Evolutionary conservation across 1,139 yeast genomes (phyloP).

Genomic region (Suhomyces panamericanus): DNA sequence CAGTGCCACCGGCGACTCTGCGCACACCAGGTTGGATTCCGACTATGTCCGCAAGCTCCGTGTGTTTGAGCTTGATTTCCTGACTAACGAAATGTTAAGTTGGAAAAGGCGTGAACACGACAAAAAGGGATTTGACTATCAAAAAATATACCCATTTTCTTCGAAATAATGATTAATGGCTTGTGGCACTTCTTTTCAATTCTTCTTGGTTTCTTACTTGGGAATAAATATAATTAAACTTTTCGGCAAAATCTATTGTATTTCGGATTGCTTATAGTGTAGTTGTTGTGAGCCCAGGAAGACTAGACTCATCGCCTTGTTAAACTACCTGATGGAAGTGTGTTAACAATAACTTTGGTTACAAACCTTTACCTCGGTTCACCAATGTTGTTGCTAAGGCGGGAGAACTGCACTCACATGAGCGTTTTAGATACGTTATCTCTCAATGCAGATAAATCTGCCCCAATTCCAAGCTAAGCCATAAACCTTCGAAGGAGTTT

Average conservation of each 20-base stretch:
- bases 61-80: constrained; percentile 37
- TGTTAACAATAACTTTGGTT: neutral
- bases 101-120: constrained; percentile 41
- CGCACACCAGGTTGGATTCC: constrained; percentile 26
- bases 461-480: neutral
- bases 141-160: constrained; percentile 24
- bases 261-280: neutral
- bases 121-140: constrained; percentile 35
- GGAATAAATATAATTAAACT: constrained; percentile 3
- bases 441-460: too few relatives aligned
- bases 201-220: constrained; percentile 8
- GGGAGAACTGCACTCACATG: neutral
- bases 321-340: neutral
- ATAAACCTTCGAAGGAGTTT: too few relatives aligned
- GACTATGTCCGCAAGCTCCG: constrained; percentile 36
- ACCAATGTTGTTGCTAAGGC: neutral
- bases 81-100: constrained; percentile 28
- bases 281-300: neutral
- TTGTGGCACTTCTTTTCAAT: constrained; percentile 4
- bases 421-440: too few relatives aligned
- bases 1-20: constrained; percentile 43
- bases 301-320: neutral
- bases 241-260: neutral
- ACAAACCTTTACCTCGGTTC: neutral
- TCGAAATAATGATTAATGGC: too few relatives aligned